Percentiles rank a stretch among this genome's conserved stretches.
Evolutionary conservation across 2,329 filamentous ascomycete species (phyloP).

Genomic region (Cladophialophora psammophila): DNA sequence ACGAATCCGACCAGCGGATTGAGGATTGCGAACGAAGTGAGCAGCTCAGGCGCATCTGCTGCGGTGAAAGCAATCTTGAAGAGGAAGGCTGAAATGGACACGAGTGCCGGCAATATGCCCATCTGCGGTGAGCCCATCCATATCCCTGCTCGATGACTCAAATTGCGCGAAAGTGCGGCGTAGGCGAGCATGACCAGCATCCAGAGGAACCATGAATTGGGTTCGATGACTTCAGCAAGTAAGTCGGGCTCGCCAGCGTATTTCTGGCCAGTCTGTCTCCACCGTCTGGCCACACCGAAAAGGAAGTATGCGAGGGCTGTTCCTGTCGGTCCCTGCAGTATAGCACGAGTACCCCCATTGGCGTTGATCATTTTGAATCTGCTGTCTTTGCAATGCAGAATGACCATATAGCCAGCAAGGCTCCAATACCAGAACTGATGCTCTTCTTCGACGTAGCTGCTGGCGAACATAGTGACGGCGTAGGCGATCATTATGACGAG

Average conservation of each 20-base stretch:
- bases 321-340: conserved; percentile 27
- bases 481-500: conserved; percentile 67
- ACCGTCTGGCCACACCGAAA: conserved; percentile 74
- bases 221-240: conserved; percentile 72
- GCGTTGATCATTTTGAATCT: conserved; percentile 13
- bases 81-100: conserved; percentile 67
- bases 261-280: conserved; percentile 98
- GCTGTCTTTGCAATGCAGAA: conserved; percentile 45
- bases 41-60: conserved; percentile 85
- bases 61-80: conserved; percentile 93
- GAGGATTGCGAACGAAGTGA: conserved; percentile 52
- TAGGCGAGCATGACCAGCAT: conserved; percentile 73
- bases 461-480: conserved; percentile 93
- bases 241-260: conserved; percentile 91
- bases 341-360: background rate
- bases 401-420: conserved; percentile 59
- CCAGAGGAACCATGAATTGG: conserved; percentile 76
- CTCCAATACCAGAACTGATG: conserved; percentile 99
- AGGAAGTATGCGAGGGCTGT: conserved; percentile 62
- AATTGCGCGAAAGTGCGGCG: conserved; percentile 60
- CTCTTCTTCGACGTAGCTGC: conserved; percentile 97
- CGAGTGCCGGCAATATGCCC: conserved; percentile 40
- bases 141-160: conserved; percentile 47
- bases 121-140: conserved; percentile 37
- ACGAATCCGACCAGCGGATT: conserved; percentile 48